phyloP scores from a whole-genome alignment of 805 yeast genomes.

The Saturnispora saitoi region DNA sequence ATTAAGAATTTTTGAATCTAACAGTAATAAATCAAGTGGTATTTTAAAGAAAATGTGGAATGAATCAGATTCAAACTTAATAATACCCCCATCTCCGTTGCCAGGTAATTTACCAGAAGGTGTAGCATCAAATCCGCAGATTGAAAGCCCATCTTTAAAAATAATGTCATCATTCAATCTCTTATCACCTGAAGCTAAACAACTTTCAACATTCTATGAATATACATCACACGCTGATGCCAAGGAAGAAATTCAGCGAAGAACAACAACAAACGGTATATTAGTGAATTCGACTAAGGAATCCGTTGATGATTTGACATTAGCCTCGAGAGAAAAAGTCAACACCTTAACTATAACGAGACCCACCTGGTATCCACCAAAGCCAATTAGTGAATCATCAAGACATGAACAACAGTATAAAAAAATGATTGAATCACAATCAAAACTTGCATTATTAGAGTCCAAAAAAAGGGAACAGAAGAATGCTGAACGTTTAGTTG shows the following conservation, averaged over 20 bases:
- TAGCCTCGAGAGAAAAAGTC: slow-evolving; percentile 55
- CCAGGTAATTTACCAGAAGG: slow-evolving; percentile 31
- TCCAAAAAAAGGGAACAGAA: slow-evolving; percentile 28
- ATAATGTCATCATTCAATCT: slow-evolving; percentile 23
- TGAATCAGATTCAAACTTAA: slow-evolving; percentile 16
- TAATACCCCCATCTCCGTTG: slow-evolving; percentile 41
- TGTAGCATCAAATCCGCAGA: not conserved
- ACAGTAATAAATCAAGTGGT: slow-evolving; percentile 16
- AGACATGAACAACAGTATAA: slow-evolving; percentile 51
- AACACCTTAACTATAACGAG: slow-evolving; percentile 49
- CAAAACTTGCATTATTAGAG: slow-evolving; percentile 24
- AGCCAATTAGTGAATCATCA: slow-evolving; percentile 40
- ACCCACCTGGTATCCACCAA: slow-evolving; percentile 69
- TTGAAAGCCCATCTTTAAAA: slow-evolving; percentile 16
- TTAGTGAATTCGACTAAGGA: not conserved
- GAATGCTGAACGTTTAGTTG: slow-evolving; percentile 25
- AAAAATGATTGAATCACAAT: slow-evolving; percentile 28
- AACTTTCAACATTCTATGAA: slow-evolving; percentile 35
- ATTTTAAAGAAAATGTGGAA: slow-evolving; percentile 23
- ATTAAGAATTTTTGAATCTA: slow-evolving; percentile 21
- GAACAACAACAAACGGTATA: slow-evolving; percentile 24
- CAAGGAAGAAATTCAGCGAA: slow-evolving; percentile 29
- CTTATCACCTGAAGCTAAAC: slow-evolving; percentile 31
- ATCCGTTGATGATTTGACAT: slow-evolving; percentile 45
- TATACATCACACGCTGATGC: slow-evolving; percentile 30